Conservation (phyloP, 805 yeast species). For the Kazachstania psychrophila region DNA sequence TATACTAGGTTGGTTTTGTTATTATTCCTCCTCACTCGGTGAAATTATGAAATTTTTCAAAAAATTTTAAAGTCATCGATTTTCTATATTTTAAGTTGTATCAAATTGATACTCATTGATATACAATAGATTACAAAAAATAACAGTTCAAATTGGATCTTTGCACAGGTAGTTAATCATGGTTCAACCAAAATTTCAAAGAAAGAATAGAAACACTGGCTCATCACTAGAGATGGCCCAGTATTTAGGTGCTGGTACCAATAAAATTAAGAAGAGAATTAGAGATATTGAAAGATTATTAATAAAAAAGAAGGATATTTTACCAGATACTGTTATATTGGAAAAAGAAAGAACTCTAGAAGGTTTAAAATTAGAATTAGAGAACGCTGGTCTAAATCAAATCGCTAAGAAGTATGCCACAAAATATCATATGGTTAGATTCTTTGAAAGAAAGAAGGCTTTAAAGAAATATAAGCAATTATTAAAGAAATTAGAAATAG, state of each 20-base stretch:
- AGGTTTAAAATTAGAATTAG: slow-evolving; percentile 52
- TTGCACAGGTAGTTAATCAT: too few relatives aligned
- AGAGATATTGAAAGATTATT: slow-evolving; percentile 76
- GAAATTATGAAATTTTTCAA: background rate
- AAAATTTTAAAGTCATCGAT: slow-evolving; percentile 5
- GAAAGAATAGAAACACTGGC: slow-evolving; percentile 13
- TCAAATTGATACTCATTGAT: too few relatives aligned
- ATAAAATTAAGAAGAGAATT: slow-evolving; percentile 72
- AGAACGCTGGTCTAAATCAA: slow-evolving; percentile 36
- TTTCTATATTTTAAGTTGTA: too few relatives aligned
- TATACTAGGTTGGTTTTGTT: background rate
- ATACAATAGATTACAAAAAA: too few relatives aligned
- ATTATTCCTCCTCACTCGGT: background rate
- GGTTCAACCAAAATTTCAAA: slow-evolving; percentile 6
- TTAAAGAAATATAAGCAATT: slow-evolving; percentile 51
- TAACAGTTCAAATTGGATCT: too few relatives aligned
- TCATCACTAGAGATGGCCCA: slow-evolving; percentile 31
- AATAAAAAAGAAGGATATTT: slow-evolving; percentile 39
- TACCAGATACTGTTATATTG: slow-evolving; percentile 55
- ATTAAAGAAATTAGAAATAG: slow-evolving; percentile 26
- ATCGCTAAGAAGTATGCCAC: slow-evolving; percentile 46
- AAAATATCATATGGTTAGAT: slow-evolving; percentile 87
- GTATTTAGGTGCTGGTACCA: slow-evolving; percentile 31
- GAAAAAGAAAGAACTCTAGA: slow-evolving; percentile 70
- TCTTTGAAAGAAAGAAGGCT: slow-evolving; percentile 85